Evolutionary conservation across 1,139 yeast species (phyloP).

Genomic region (Blastobotrys proliferans): DNA sequence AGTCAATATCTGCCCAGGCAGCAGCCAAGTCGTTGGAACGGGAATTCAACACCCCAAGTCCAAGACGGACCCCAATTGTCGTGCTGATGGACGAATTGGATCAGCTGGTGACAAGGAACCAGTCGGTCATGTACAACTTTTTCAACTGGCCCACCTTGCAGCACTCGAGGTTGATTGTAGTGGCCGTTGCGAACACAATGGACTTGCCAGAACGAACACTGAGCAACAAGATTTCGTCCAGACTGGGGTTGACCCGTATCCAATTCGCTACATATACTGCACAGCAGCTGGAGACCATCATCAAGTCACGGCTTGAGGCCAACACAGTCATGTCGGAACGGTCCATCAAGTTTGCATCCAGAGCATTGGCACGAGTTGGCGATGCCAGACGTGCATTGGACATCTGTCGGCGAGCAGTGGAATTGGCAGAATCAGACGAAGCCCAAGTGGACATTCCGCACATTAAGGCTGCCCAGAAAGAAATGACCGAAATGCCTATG

Average conservation of each 20-base stretch:
- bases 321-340: constrained; percentile 54
- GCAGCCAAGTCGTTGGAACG: constrained; percentile 57
- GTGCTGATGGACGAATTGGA: constrained; percentile 90
- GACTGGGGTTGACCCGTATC: constrained; percentile 82
- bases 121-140: constrained; percentile 88
- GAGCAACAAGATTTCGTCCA: constrained; percentile 83
- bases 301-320: constrained; percentile 62
- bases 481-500: constrained; percentile 72
- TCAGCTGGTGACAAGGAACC: constrained; percentile 80
- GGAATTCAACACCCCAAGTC: constrained; percentile 42
- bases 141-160: constrained; percentile 95
- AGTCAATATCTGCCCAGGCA: constrained; percentile 56
- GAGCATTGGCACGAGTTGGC: constrained; percentile 95
- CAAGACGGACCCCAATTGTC: constrained; percentile 52
- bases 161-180: constrained; percentile 73
- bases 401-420: constrained; percentile 86
- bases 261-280: constrained; percentile 87
- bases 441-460: constrained; percentile 64
- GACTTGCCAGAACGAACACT: constrained; percentile 88
- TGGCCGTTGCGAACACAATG: constrained; percentile 97
- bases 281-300: constrained; percentile 71
- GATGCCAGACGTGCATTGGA: constrained; percentile 93
- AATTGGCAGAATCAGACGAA: constrained; percentile 59
- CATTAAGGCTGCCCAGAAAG: constrained; percentile 73
- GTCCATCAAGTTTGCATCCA: constrained; percentile 86